These are phyloP conservation scores for Tetraselmis striata DNA, from an alignment of 139 green algal genomes.

Conservation along the genomic window DNA sequence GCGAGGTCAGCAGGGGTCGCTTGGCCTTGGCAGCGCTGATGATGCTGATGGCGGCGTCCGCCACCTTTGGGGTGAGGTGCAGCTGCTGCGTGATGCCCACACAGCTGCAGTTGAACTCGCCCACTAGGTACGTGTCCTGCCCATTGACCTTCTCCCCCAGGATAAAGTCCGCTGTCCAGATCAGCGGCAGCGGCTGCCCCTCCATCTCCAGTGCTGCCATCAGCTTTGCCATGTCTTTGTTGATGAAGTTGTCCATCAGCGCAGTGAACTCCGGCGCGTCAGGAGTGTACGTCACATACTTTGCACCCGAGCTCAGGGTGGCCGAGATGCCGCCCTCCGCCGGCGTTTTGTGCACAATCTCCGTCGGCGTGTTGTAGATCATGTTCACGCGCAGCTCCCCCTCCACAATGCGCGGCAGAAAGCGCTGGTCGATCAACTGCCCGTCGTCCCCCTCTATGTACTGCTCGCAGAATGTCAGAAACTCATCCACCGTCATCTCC, in stretches of 20 bases:
- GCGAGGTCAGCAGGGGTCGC: neutral
- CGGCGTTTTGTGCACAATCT: conserved; percentile 41
- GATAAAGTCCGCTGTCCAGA: conserved; percentile 39
- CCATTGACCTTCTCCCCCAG: conserved; percentile 15
- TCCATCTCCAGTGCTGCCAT: conserved; percentile 22
- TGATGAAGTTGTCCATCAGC: conserved; percentile 25
- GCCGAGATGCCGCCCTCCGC: conserved; percentile 25
- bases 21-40: neutral
- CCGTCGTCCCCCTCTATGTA: conserved; percentile 23
- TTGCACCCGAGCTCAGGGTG: conserved; percentile 23
- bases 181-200: conserved; percentile 21
- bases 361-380: conserved; percentile 24
- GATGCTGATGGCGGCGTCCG: conserved; percentile 21
- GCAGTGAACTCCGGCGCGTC: conserved; percentile 21
- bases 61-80: conserved; percentile 13
- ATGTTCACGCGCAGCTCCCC: conserved; percentile 35
- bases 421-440: conserved; percentile 32
- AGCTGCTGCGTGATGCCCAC: conserved; percentile 33
- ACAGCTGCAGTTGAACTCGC: conserved; percentile 40
- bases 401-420: conserved; percentile 32
- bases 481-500: conserved; percentile 16
- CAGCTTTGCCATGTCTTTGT: conserved; percentile 20
- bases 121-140: conserved; percentile 24
- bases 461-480: conserved; percentile 27
- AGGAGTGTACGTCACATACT: conserved; percentile 25